phyloP scores from a whole-genome alignment of 495 filamentous ascomycete genomes.

The Penicillium coprophilum region DNA sequence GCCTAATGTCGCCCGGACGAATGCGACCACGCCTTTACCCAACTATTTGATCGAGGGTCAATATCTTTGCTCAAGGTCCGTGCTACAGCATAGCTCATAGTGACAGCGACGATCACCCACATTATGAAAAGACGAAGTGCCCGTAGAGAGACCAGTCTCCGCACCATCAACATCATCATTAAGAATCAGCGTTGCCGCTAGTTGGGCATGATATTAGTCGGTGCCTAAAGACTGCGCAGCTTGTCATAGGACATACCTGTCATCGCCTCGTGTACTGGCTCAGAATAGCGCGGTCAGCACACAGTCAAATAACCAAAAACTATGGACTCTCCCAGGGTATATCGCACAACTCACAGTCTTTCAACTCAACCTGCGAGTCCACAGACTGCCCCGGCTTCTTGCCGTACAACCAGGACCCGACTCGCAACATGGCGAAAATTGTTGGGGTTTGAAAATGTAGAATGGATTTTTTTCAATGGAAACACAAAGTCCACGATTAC shows the following conservation, averaged over 20 bases:
- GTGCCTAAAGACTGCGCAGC: background rate
- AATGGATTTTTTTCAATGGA: slow-evolving; percentile 4
- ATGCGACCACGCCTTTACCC: slow-evolving; percentile 75
- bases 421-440: slow-evolving; percentile 37
- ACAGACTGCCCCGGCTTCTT: slow-evolving; percentile 58
- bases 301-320: slow-evolving; percentile 8
- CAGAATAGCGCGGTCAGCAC: slow-evolving; percentile 21
- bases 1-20: slow-evolving; percentile 82
- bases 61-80: background rate
- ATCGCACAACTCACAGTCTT: slow-evolving; percentile 51
- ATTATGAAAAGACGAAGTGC: slow-evolving; percentile 86
- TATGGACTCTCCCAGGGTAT: background rate
- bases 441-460: slow-evolving; percentile 6
- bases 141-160: slow-evolving; percentile 67
- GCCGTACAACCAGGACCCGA: slow-evolving; percentile 59
- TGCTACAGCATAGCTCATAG: slow-evolving; percentile 15
- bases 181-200: slow-evolving; percentile 69
- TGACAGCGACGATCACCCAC: slow-evolving; percentile 37
- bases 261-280: slow-evolving; percentile 63
- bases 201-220: slow-evolving; percentile 1
- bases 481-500: slow-evolving; percentile 1
- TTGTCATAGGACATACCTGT: slow-evolving; percentile 43
- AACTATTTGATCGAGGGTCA: slow-evolving; percentile 49
- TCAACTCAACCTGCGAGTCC: slow-evolving; percentile 57
- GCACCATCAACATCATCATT: slow-evolving; percentile 91